Percentiles rank a stretch among this genome's conserved stretches.
Evolutionary conservation across 164 flowering plant species (phyloP).

Genomic region (Vitis labrusca): DNA sequence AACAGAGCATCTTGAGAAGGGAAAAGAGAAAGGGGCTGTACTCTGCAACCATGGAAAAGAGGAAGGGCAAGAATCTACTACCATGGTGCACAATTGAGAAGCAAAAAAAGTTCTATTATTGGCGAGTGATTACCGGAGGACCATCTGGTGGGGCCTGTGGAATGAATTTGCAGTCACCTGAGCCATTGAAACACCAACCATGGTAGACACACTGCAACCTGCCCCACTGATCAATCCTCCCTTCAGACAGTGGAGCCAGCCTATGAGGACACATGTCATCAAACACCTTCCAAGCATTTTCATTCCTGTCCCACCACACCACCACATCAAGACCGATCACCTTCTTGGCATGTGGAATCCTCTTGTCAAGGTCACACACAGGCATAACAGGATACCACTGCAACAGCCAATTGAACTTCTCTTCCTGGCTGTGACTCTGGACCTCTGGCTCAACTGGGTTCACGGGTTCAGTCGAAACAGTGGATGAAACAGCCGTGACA

Average conservation of each 20-base stretch:
- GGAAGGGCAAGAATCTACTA: no score
- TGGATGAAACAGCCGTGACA: constrained; percentile 22
- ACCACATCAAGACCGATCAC: constrained; percentile 59
- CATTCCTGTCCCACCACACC: constrained; percentile 63
- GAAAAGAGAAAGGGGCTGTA: no score
- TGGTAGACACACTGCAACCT: constrained; percentile 70
- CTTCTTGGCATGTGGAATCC: constrained; percentile 49
- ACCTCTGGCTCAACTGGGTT: constrained; percentile 24
- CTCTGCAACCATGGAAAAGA: no score
- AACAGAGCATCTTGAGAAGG: no score
- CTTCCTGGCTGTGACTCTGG: constrained; percentile 18
- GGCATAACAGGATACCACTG: constrained; percentile 60
- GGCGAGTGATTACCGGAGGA: no score
- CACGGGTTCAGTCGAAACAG: constrained; percentile 18
- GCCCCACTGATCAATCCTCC: constrained; percentile 62
- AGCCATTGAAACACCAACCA: constrained; percentile 67
- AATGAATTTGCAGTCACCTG: constrained; percentile 29
- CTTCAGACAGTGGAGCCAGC: constrained; percentile 62
- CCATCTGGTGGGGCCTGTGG: neutral
- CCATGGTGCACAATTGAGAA: no score
- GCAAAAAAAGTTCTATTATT: no score
- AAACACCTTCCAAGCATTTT: constrained; percentile 54
- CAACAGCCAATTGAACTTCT: constrained; percentile 52
- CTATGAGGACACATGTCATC: constrained; percentile 62
- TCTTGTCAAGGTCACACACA: constrained; percentile 54